Evolutionary conservation across 2,329 filamentous ascomycete genomes (phyloP).

Genomic region (Calonectria montana): DNA sequence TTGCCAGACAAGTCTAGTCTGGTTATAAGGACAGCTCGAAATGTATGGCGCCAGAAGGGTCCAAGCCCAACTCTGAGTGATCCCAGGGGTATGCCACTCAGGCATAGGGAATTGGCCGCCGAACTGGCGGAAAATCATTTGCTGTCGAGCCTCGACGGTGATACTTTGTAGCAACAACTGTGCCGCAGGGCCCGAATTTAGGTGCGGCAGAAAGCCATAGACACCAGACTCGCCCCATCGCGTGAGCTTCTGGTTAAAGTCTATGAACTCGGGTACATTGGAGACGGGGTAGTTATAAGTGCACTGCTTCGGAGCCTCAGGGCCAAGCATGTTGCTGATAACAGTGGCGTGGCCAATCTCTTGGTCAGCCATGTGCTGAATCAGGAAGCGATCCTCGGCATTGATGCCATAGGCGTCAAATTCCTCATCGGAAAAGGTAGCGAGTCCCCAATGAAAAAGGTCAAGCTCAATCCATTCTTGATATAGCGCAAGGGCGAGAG

Average conservation of each 20-base stretch:
- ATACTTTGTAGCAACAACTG: slow-evolving; percentile 81
- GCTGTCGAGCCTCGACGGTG: slow-evolving; percentile 82
- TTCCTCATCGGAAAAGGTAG: slow-evolving; percentile 74
- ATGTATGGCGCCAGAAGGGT: slow-evolving; percentile 85
- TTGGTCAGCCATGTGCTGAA: slow-evolving; percentile 82
- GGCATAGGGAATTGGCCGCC: slow-evolving; percentile 84
- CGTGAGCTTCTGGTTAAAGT: slow-evolving; percentile 89
- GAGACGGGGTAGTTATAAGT: slow-evolving; percentile 84
- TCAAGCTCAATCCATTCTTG: slow-evolving; percentile 90
- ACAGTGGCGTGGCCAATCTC: slow-evolving; percentile 83
- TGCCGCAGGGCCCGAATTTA: slow-evolving; percentile 80
- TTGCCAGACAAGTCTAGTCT: slow-evolving; percentile 83
- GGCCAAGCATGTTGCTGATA: slow-evolving; percentile 81
- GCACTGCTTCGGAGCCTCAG: slow-evolving; percentile 77
- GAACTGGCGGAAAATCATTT: slow-evolving; percentile 88
- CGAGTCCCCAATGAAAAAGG: slow-evolving; percentile 81
- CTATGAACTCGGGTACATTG: slow-evolving; percentile 80
- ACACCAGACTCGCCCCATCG: slow-evolving; percentile 83
- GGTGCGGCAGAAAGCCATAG: slow-evolving; percentile 82
- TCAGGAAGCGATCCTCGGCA: slow-evolving; percentile 75
- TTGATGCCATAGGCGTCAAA: slow-evolving; percentile 76
- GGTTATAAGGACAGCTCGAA: slow-evolving; percentile 76
- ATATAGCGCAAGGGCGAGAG: slow-evolving; percentile 78
- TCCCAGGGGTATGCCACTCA: slow-evolving; percentile 82
- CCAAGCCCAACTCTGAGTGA: slow-evolving; percentile 89